These are phyloP conservation scores for Schizosaccharomyces versatilis DNA, from an alignment of 1,139 yeast genomes.

Conservation along the genomic window DNA sequence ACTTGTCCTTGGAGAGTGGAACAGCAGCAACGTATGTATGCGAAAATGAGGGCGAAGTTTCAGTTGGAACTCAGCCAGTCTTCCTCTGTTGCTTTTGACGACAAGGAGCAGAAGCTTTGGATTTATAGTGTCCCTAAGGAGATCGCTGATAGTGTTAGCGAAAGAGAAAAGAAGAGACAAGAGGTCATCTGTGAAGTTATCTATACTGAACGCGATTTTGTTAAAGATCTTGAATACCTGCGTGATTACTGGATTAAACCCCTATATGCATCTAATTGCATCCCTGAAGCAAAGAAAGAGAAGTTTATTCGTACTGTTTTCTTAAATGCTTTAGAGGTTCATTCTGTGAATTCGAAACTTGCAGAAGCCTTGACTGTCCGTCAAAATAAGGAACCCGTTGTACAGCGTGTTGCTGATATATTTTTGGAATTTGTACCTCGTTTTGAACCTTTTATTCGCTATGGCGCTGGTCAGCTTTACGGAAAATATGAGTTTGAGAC, in stretches of 20 bases:
- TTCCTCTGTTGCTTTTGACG: constrained; percentile 21
- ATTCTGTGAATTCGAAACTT: constrained; percentile 57
- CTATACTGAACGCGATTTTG: constrained; percentile 85
- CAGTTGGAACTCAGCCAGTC: constrained; percentile 62
- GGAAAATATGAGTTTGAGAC: constrained; percentile 91
- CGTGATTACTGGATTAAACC: constrained; percentile 91
- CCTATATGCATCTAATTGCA: constrained; percentile 58
- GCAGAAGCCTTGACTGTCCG: constrained; percentile 78
- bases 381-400: constrained; percentile 73
- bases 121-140: constrained; percentile 75
- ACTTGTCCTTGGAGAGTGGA: constrained; percentile 95
- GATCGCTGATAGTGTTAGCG: constrained; percentile 56
- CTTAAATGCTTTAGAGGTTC: constrained; percentile 71
- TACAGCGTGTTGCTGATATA: constrained; percentile 68
- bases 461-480: constrained; percentile 90
- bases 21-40: constrained; percentile 77
- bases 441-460: constrained; percentile 78
- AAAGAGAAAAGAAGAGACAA: constrained; percentile 75
- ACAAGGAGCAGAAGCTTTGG: constrained; percentile 78
- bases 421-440: constrained; percentile 62
- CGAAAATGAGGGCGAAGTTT: constrained; percentile 76
- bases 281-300: constrained; percentile 74
- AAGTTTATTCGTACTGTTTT: constrained; percentile 80
- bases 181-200: constrained; percentile 87
- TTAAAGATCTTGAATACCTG: constrained; percentile 77